phyloP scores from a whole-genome alignment of 1,284 basidiomycete species.

The Naganishia albida region DNA sequence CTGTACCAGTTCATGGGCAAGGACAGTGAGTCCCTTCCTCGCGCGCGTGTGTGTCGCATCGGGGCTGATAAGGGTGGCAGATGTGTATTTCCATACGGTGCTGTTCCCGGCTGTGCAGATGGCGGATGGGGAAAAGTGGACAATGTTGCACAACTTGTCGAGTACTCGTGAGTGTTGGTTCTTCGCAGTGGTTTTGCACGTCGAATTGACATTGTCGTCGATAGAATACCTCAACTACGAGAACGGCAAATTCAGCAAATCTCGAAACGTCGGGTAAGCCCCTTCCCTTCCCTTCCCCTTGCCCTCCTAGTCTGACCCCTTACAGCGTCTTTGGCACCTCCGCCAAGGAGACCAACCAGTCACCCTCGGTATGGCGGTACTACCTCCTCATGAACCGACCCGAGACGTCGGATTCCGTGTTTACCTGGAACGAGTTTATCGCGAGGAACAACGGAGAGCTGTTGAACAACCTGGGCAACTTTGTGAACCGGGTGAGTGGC shows the following conservation, averaged over 20 bases:
- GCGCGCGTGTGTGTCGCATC: background rate
- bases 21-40: constrained; percentile 62
- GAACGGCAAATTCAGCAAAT: constrained; percentile 98
- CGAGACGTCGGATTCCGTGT: constrained; percentile 91
- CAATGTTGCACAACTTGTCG: constrained; percentile 89
- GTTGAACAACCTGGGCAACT: constrained; percentile 97
- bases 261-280: constrained; percentile 76
- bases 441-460: constrained; percentile 91
- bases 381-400: constrained; percentile 92
- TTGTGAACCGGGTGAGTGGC: constrained; percentile 78
- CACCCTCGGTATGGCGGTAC: constrained; percentile 94
- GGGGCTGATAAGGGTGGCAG: constrained; percentile 35
- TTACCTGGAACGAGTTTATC: constrained; percentile 96
- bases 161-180: constrained; percentile 86
- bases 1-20: constrained; percentile 99
- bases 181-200: too few relatives aligned
- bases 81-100: constrained; percentile 97
- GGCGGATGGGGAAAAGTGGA: constrained; percentile 90
- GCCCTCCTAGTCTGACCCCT: constrained; percentile 1
- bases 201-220: background rate
- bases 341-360: constrained; percentile 88
- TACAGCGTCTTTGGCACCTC: constrained; percentile 84
- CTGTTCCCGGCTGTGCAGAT: constrained; percentile 90
- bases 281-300: background rate
- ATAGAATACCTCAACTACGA: constrained; percentile 97